phyloP scores from a whole-genome alignment of 2,329 filamentous ascomycete species.

The Stagonosporopsis vannaccii region DNA sequence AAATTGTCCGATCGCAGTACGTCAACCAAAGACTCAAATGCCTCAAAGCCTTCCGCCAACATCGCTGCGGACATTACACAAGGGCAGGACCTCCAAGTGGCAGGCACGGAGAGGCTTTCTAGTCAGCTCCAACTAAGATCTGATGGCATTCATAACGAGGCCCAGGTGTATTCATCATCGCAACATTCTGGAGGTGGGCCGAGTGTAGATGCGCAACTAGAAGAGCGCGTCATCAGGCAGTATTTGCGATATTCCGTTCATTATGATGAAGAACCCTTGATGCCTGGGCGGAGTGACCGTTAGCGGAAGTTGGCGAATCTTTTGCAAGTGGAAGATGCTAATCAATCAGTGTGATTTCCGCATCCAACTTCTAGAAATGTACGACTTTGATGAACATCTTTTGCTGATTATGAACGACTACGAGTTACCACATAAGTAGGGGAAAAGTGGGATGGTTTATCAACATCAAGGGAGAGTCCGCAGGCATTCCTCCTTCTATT shows the following conservation, averaged over 20 bases:
- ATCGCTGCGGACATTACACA: background rate
- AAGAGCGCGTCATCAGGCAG: background rate
- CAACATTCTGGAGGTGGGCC: background rate
- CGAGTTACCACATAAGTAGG: too few species aligned
- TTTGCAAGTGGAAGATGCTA: background rate
- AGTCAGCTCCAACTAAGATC: background rate
- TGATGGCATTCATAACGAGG: background rate
- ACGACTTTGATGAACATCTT: too few species aligned
- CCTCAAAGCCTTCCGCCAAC: background rate
- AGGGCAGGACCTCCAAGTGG: background rate
- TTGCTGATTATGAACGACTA: too few species aligned
- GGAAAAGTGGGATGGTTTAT: too few species aligned
- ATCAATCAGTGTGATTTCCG: too few species aligned
- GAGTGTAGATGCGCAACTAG: background rate
- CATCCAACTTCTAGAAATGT: too few species aligned
- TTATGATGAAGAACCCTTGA: background rate
- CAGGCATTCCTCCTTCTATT: too few species aligned
- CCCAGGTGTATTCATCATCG: background rate
- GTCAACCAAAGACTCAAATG: background rate
- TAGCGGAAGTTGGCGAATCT: background rate
- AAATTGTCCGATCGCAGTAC: slow-evolving; percentile 16
- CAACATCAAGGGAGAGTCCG: too few species aligned
- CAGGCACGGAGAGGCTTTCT: too few species aligned
- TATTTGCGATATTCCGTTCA: background rate
- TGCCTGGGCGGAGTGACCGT: background rate